A percentile compares a stretch with the other conserved stretches of the same genome.
phyloP scores from a whole-genome alignment of 2,329 filamentous ascomycete genomes.

The Alternaria burnsii region DNA sequence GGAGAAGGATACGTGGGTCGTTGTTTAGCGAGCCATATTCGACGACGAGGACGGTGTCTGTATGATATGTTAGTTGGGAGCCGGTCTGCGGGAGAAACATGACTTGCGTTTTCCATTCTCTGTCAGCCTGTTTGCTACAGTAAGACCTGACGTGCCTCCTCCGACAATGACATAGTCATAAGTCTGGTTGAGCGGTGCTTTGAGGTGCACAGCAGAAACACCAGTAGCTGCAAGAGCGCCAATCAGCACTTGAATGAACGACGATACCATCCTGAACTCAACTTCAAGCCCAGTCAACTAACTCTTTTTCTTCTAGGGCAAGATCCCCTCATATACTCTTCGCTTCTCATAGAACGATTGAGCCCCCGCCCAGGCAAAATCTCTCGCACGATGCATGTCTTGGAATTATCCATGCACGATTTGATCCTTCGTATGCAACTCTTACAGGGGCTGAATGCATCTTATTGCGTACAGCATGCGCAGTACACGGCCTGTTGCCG shows the following conservation, averaged over 20 bases:
- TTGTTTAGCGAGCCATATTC: conserved; percentile 22
- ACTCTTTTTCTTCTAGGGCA: not conserved
- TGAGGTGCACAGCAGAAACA: not conserved
- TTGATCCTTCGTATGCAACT: not conserved
- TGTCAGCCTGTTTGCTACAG: conserved; percentile 31
- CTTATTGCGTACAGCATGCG: not conserved
- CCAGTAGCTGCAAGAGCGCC: not conserved
- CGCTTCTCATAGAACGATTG: too few species aligned
- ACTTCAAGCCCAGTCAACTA: too few species aligned
- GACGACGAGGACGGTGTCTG: conserved; percentile 24
- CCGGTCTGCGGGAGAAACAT: too few species aligned
- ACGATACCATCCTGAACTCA: not conserved
- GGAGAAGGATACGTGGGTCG: conserved; percentile 13
- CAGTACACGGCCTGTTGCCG: not conserved
- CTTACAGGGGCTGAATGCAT: not conserved
- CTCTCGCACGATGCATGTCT: not conserved
- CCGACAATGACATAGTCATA: conserved; percentile 37
- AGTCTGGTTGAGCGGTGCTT: conserved; percentile 3
- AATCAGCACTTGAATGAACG: not conserved
- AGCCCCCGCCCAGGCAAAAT: not conserved
- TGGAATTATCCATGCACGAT: not conserved
- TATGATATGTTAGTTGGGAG: not conserved
- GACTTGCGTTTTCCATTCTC: conserved; percentile 20
- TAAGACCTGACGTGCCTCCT: conserved; percentile 31
- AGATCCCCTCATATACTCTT: not conserved